Percentiles rank a stretch among this genome's conserved stretches.
phyloP scores from a whole-genome alignment of 202 grass and related monocot genomes.

The Bolboschoenoplectus hybrid region DNA sequence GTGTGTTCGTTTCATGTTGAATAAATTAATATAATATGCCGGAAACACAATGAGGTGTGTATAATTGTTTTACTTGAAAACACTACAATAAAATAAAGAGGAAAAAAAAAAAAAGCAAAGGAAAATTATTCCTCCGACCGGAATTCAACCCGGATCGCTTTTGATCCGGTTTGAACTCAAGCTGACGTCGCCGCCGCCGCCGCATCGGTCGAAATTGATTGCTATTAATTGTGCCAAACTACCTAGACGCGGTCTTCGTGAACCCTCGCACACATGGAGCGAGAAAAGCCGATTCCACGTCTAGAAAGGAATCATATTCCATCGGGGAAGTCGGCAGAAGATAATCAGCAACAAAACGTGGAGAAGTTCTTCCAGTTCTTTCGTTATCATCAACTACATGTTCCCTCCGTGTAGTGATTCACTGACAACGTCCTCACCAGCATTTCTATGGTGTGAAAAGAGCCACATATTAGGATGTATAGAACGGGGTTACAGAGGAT shows the following conservation, averaged over 20 bases:
- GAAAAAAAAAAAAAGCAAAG: no score
- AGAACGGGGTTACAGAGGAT: neutral
- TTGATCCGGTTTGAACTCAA: neutral
- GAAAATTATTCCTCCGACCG: no score
- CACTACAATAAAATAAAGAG: no score
- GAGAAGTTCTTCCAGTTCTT: neutral
- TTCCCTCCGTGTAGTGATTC: neutral
- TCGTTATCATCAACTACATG: neutral
- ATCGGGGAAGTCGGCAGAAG: neutral
- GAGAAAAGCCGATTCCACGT: neutral
- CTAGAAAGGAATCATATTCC: neutral
- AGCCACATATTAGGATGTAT: neutral
- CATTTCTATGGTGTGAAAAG: neutral
- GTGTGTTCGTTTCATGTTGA: no score
- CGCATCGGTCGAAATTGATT: neutral
- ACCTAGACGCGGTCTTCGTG: neutral
- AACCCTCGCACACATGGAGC: no score
- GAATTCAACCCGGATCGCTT: neutral
- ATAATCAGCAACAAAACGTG: constrained; percentile 1
- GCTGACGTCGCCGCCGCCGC: neutral
- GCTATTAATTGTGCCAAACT: neutral
- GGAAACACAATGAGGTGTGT: no score
- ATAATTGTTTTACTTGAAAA: no score
- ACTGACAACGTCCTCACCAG: neutral
- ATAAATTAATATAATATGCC: no score